A percentile compares a stretch with the other conserved stretches of the same genome.
phyloP scores from a whole-genome alignment of 176 grass and related monocot genomes.

The Bromus sterilis region DNA sequence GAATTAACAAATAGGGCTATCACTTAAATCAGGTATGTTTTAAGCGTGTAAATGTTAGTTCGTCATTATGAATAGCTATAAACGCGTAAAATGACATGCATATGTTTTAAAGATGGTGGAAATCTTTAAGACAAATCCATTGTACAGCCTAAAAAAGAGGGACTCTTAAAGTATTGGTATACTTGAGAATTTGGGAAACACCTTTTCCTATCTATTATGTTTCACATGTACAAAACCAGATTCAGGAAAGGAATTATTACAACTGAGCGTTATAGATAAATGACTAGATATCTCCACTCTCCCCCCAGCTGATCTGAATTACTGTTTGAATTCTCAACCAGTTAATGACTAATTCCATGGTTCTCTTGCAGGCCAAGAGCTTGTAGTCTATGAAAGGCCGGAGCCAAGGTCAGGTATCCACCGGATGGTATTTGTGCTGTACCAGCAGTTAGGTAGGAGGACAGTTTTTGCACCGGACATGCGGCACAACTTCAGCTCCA shows the following conservation, averaged over 20 bases:
- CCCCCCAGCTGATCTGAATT: neutral
- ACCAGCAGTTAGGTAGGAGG: slow-evolving; percentile 39
- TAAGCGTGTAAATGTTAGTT: no score
- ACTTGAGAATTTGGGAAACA: neutral
- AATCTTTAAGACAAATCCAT: neutral
- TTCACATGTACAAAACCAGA: neutral
- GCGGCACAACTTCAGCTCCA: slow-evolving; percentile 50
- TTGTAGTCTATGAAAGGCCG: slow-evolving; percentile 47
- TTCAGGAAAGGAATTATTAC: neutral
- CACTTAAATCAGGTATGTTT: neutral
- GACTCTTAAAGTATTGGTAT: neutral
- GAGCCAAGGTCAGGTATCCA: slow-evolving; percentile 70
- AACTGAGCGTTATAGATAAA: neutral
- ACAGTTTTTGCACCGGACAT: slow-evolving; percentile 44
- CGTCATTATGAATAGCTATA: no score
- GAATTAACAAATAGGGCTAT: neutral
- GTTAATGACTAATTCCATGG: neutral
- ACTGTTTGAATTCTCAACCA: neutral
- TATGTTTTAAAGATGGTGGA: no score
- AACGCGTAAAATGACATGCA: no score
- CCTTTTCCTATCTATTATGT: neutral
- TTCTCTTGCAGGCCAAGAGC: slow-evolving; percentile 43
- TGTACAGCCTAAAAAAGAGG: neutral
- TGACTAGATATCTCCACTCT: neutral
- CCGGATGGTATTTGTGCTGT: slow-evolving; percentile 54